Percentiles rank a stretch among this genome's conserved stretches.
phyloP scores from a whole-genome alignment of 208 protist species.

The Acanthamoeba lenticulata region DNA sequence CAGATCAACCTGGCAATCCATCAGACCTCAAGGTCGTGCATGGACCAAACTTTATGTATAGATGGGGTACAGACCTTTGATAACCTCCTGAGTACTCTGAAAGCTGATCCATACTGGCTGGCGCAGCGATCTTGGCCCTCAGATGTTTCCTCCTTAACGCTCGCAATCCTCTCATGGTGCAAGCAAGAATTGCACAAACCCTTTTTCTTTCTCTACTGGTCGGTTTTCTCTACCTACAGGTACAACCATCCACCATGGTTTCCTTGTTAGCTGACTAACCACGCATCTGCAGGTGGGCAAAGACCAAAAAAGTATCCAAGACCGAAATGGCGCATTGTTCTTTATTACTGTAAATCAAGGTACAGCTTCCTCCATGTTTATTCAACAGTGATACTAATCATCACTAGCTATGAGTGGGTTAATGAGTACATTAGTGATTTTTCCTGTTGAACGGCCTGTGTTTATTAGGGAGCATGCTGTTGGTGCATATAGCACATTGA shows the following conservation, averaged over 20 bases:
- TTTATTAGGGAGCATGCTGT: slow-evolving; percentile 25
- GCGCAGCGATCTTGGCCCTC: neutral
- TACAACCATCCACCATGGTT: neutral
- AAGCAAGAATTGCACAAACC: neutral
- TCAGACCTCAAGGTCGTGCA: too few species aligned
- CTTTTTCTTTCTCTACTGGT: neutral
- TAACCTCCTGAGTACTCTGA: too few species aligned
- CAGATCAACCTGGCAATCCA: too few species aligned
- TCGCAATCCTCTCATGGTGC: neutral
- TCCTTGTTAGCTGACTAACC: neutral
- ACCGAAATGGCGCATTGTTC: slow-evolving; percentile 27
- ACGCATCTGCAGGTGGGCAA: neutral
- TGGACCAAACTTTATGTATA: too few species aligned
- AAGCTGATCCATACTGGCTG: neutral
- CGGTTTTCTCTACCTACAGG: neutral
- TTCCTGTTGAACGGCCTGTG: neutral
- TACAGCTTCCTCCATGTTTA: neutral
- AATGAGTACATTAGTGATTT: neutral
- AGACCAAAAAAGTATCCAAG: neutral
- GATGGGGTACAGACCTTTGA: neutral
- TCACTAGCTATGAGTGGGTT: neutral
- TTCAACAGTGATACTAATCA: neutral
- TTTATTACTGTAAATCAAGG: neutral
- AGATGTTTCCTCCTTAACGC: neutral
- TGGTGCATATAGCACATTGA: neutral